A percentile compares a stretch with the other conserved stretches of the same genome.
Conservation (phyloP, 148 eudicot genomes). For the Cornus suecica region DNA sequence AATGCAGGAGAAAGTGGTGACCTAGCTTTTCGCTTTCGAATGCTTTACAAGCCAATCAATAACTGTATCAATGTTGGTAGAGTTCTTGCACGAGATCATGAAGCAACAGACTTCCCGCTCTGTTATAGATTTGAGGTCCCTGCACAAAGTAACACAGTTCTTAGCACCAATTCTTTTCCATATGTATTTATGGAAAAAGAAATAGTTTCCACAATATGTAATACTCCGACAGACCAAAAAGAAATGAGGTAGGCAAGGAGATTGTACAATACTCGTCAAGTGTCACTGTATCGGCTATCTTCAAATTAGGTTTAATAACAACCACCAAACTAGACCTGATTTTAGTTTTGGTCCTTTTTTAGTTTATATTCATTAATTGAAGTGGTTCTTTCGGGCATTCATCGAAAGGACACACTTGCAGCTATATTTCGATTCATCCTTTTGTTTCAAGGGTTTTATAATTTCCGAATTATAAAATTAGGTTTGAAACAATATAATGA, state of each 20-base stretch:
- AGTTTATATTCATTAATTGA: no score
- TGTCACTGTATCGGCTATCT: not conserved
- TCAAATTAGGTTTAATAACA: not conserved
- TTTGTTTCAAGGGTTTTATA: no score
- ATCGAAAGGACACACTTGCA: no score
- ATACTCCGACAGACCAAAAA: not conserved
- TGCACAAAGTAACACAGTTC: conserved; percentile 14
- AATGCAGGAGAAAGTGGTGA: not conserved
- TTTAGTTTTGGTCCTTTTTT: no score
- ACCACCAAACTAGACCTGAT: no score
- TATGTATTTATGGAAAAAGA: no score
- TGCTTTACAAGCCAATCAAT: conserved; percentile 53
- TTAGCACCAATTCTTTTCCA: not conserved
- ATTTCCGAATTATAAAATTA: no score
- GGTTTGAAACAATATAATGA: no score
- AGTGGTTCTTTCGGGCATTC: no score
- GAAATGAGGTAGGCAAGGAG: not conserved
- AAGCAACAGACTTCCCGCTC: conserved; percentile 59
- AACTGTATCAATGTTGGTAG: conserved; percentile 42
- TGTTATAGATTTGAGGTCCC: conserved; percentile 36
- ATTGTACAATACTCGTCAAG: not conserved
- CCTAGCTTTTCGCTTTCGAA: conserved; percentile 23
- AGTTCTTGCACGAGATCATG: conserved; percentile 61
- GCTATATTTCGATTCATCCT: no score
- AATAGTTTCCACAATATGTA: no score